A percentile compares a stretch with the other conserved stretches of the same genome.
Conservation (phyloP, 2,329 filamentous ascomycete species). For the Fusarium sp. region DNA sequence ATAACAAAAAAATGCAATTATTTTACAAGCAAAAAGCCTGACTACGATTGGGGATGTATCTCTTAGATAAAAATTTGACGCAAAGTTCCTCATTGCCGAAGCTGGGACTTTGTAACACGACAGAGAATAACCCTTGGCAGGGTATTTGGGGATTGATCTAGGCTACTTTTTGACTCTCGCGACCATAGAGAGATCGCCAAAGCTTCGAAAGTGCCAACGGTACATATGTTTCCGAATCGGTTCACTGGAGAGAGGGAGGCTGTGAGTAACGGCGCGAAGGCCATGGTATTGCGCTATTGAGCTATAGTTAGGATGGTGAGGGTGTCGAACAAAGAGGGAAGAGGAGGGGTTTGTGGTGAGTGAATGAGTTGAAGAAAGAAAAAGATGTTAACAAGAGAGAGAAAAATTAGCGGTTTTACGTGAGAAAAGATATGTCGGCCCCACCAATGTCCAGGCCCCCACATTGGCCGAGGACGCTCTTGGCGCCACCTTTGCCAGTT, state of each 20-base stretch:
- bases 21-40: conserved; percentile 19
- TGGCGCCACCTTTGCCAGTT: conserved; percentile 37
- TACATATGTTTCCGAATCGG: conserved; percentile 6
- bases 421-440: conserved; percentile 30
- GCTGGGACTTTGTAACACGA: conserved; percentile 92
- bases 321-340: neutral
- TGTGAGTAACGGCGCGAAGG: conserved; percentile 10
- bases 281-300: conserved; percentile 38
- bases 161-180: conserved; percentile 90
- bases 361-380: conserved; percentile 32
- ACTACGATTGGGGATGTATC: conserved; percentile 69
- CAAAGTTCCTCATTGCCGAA: conserved; percentile 82
- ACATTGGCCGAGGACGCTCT: conserved; percentile 26
- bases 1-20: conserved; percentile 24
- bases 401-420: conserved; percentile 37
- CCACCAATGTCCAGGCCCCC: conserved; percentile 32
- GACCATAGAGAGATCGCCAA: conserved; percentile 79
- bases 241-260: conserved; percentile 32
- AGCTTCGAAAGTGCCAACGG: conserved; percentile 90
- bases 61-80: conserved; percentile 82
- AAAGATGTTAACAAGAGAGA: conserved; percentile 15
- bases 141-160: conserved; percentile 80
- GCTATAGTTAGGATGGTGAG: conserved; percentile 14
- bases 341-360: neutral
- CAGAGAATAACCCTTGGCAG: conserved; percentile 91